Evolutionary conservation across 495 filamentous ascomycete species (phyloP).

Genomic region (Annulohypoxylon bovei): DNA sequence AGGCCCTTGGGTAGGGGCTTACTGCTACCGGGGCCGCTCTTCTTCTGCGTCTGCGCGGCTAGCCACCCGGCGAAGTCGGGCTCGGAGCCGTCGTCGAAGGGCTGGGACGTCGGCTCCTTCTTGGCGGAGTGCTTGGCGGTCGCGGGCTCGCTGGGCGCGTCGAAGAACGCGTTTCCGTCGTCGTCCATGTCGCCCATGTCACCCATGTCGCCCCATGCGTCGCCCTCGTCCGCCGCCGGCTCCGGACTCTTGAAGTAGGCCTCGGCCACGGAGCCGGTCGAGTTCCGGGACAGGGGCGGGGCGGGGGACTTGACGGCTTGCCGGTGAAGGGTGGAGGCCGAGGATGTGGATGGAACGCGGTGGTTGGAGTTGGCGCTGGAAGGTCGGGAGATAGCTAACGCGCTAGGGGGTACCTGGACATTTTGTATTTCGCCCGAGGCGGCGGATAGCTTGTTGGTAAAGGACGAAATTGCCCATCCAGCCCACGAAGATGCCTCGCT

Average conservation of each 20-base stretch:
- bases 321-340: conserved; percentile 63
- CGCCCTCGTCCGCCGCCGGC: conserved; percentile 63
- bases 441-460: conserved; percentile 89
- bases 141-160: conserved; percentile 48
- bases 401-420: conserved; percentile 9
- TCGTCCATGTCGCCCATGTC: conserved; percentile 71
- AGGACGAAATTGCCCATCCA: conserved; percentile 98
- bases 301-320: conserved; percentile 63
- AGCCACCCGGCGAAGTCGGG: conserved; percentile 96
- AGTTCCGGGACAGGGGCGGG: conserved; percentile 53
- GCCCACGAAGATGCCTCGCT: conserved; percentile 76
- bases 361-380: no score
- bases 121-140: conserved; percentile 37
- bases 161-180: conserved; percentile 60
- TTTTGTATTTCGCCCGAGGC: conserved; percentile 84
- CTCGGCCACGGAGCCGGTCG: conserved; percentile 55
- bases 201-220: conserved; percentile 78
- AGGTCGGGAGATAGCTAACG: conserved; percentile 21
- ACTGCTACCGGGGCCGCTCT: conserved; percentile 56
- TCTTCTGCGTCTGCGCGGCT: conserved; percentile 81
- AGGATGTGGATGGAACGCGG: conserved; percentile 47
- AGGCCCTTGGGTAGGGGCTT: conserved; percentile 82
- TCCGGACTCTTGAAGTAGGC: conserved; percentile 56
- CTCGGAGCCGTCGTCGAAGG: conserved; percentile 84
- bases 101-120: conserved; percentile 50